phyloP scores from a whole-genome alignment of 2,329 filamentous ascomycete genomes.

The Pestalotiopsis sp. region DNA sequence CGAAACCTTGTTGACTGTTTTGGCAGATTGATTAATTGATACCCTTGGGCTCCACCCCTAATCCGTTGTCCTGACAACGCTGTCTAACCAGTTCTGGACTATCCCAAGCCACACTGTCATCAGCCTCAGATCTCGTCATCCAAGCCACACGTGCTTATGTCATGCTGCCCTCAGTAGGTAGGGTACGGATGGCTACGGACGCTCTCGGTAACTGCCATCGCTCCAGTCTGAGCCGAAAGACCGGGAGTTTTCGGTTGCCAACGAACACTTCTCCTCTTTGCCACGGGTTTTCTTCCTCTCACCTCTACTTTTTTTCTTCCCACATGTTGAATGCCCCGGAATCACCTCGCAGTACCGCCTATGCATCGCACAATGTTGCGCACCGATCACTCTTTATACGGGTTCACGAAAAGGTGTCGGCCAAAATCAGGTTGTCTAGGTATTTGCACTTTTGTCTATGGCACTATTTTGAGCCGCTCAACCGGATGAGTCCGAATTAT shows the following conservation, averaged over 20 bases:
- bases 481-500: conserved; percentile 14
- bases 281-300: background rate
- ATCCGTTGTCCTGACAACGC: conserved; percentile 10
- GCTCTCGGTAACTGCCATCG: background rate
- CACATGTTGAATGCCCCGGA: background rate
- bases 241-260: conserved; percentile 6
- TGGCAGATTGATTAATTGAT: conserved; percentile 1
- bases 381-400: conserved; percentile 1
- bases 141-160: background rate
- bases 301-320: background rate
- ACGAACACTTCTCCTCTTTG: conserved; percentile 4
- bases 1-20: conserved; percentile 15
- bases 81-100: background rate
- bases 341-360: background rate
- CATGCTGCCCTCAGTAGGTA: background rate
- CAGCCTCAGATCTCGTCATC: background rate
- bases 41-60: background rate
- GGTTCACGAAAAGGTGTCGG: background rate
- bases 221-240: background rate
- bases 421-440: conserved; percentile 6
- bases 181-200: background rate
- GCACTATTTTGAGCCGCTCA: conserved; percentile 13
- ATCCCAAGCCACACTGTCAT: background rate
- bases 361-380: background rate
- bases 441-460: conserved; percentile 19